Percentiles rank a stretch among this genome's conserved stretches.
Conservation (phyloP, 192 early-diverging fungal species). For the Mortierella alpina region DNA sequence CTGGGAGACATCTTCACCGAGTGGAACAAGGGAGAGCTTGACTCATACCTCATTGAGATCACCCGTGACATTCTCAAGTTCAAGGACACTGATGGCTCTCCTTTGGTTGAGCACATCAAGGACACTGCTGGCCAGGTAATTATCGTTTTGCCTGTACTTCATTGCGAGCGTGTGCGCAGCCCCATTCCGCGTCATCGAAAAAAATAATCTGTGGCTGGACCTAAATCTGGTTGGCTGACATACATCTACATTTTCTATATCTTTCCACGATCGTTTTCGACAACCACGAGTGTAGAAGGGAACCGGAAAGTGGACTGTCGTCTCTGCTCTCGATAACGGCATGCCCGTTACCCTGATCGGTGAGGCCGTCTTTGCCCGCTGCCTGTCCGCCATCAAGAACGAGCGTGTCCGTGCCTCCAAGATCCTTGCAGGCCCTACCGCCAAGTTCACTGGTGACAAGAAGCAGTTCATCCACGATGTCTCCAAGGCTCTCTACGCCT, state of each 20-base stretch:
- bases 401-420: slow-evolving; percentile 93
- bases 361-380: slow-evolving; percentile 98
- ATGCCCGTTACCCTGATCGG: slow-evolving; percentile 97
- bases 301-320: slow-evolving; percentile 98
- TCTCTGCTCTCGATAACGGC: slow-evolving; percentile 94
- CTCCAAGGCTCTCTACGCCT: slow-evolving; percentile 93
- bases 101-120: slow-evolving; percentile 93
- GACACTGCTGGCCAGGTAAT: slow-evolving; percentile 92
- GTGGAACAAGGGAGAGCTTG: slow-evolving; percentile 98
- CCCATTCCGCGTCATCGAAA: neutral
- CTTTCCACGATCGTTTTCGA: neutral
- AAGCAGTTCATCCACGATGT: slow-evolving; percentile 89
- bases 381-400: slow-evolving; percentile 95
- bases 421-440: slow-evolving; percentile 82
- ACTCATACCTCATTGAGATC: slow-evolving; percentile 98
- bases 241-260: neutral
- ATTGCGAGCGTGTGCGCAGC: neutral
- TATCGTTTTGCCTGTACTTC: neutral
- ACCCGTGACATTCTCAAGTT: slow-evolving; percentile 92
- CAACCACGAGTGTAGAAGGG: slow-evolving; percentile 73
- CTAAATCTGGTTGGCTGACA: neutral
- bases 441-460: slow-evolving; percentile 87
- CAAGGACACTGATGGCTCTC: slow-evolving; percentile 90
- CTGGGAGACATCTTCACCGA: slow-evolving; percentile 88
- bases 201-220: neutral